Conservation (phyloP, 345 rosid species). For the Rubroshorea leprosula region DNA sequence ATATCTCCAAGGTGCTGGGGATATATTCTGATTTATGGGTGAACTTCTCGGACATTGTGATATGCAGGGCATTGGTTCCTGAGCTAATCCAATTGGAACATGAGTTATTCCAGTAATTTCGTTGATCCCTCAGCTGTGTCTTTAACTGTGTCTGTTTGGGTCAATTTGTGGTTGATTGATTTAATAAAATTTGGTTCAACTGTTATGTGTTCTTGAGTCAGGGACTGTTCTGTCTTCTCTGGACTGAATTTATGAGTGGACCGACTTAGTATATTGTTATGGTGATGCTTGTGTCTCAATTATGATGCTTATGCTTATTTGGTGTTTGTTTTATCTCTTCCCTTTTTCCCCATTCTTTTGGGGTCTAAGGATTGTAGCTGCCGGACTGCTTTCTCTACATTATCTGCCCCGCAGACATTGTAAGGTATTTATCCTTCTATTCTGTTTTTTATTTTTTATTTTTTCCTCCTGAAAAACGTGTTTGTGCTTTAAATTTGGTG, state of each 20-base stretch:
- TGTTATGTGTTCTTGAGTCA: not conserved
- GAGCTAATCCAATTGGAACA: constrained; percentile 3
- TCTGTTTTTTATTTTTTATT: no score
- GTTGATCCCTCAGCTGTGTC: not conserved
- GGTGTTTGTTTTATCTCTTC: not conserved
- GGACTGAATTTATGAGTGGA: constrained; percentile 6
- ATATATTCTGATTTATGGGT: constrained; percentile 53
- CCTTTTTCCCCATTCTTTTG: not conserved
- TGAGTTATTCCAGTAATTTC: constrained; percentile 11
- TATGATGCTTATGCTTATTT: constrained; percentile 1
- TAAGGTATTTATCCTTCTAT: no score
- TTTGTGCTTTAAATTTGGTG: no score
- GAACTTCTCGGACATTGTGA: constrained; percentile 29
- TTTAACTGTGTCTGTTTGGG: not conserved
- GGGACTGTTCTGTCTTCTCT: not conserved
- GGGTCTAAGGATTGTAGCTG: no score
- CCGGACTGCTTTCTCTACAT: no score
- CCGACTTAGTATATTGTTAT: not conserved
- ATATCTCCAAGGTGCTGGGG: constrained; percentile 47
- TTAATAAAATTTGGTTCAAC: not conserved
- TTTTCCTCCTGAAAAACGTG: no score
- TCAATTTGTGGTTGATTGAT: not conserved
- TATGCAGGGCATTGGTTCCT: constrained; percentile 15
- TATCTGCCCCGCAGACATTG: no score
- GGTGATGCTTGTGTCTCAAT: not conserved